phyloP scores from a whole-genome alignment of 1,284 basidiomycete species.

The Microbotryum violaceum region DNA sequence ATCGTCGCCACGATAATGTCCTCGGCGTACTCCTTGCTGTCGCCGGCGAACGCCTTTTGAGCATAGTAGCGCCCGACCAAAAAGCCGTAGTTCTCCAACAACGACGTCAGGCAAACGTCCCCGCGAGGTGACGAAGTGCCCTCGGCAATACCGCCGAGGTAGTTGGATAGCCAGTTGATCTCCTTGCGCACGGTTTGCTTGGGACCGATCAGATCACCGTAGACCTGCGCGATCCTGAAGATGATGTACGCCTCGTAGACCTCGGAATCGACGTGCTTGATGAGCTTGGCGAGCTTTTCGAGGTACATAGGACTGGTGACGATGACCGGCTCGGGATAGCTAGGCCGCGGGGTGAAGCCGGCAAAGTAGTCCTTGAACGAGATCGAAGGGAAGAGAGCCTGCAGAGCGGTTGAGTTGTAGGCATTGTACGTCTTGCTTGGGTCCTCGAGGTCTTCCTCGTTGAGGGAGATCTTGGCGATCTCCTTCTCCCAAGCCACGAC shows the following conservation, averaged over 20 bases:
- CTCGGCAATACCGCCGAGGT: conserved; percentile 73
- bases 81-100: conserved; percentile 47
- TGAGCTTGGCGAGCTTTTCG: conserved; percentile 57
- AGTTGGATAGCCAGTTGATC: conserved; percentile 59
- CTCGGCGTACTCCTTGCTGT: conserved; percentile 71
- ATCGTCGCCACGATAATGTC: conserved; percentile 84
- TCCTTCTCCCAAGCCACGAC: conserved; percentile 73
- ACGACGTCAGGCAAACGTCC: conserved; percentile 49
- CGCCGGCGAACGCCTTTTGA: conserved; percentile 69
- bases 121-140: conserved; percentile 75
- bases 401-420: conserved; percentile 58
- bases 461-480: conserved; percentile 72
- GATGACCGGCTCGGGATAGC: conserved; percentile 67
- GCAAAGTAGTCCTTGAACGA: conserved; percentile 72
- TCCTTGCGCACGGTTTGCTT: conserved; percentile 68
- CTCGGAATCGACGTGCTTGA: conserved; percentile 60
- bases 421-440: conserved; percentile 89
- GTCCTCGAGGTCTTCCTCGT: conserved; percentile 59
- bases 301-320: conserved; percentile 78
- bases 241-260: conserved; percentile 79
- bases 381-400: conserved; percentile 56
- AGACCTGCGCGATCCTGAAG: conserved; percentile 37
- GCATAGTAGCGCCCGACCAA: conserved; percentile 61
- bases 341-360: conserved; percentile 62
- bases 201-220: conserved; percentile 51